Base-by-base conservation (phyloP, 495 filamentous ascomycete genomes). In the Tuber umbilicatum region DNA sequence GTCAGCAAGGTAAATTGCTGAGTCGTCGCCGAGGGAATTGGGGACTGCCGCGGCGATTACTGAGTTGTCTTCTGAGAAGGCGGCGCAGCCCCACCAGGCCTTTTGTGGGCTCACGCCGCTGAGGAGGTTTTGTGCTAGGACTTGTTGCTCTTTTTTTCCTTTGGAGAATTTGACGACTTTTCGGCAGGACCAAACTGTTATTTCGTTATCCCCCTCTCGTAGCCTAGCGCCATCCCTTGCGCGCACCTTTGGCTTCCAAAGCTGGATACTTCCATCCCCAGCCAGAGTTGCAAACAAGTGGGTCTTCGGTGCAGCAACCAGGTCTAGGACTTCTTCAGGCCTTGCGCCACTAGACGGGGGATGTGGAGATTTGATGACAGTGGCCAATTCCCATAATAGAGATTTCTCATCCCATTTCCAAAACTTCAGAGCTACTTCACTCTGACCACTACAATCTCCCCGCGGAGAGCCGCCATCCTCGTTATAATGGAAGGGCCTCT, bases 21-120 rank as follows among this genome's bases (percentile, higher is more conserved):
- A 87, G 38, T 85, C 84, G 17, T 86, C 83, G 27, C 84, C 84
- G 38, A 84, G 79, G 40, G 86, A 85, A 75, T 84, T 60, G 21
- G 81, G 81, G 3, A 74, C 70, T 5, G 81, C 79, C 70, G 85
- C 90, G 42, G 93, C 95, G 40, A 98, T 86, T 2, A 92, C 87
- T 5, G 96, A 97, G 2, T 93, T 94, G 83, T 99, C 95, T 73
- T 91, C 87, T 2, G 94, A 96, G 82, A 92, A 97, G 27, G 89
- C 85, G 68, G 97, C 82, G 68, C 86, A 84, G 35, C 87, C 89
- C 68, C 84, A 86, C n/a, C 73, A 70, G 40, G 55, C 37, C 42
- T 68, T 71, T 16, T 71, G 70, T 5, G 39, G 72, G 19, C 12
- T 5, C 10, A 60, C 68, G 60, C 75, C 77, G 35, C 60, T 35